Conservation (phyloP, 495 filamentous ascomycete species). For the Aspergillus hancockii region DNA sequence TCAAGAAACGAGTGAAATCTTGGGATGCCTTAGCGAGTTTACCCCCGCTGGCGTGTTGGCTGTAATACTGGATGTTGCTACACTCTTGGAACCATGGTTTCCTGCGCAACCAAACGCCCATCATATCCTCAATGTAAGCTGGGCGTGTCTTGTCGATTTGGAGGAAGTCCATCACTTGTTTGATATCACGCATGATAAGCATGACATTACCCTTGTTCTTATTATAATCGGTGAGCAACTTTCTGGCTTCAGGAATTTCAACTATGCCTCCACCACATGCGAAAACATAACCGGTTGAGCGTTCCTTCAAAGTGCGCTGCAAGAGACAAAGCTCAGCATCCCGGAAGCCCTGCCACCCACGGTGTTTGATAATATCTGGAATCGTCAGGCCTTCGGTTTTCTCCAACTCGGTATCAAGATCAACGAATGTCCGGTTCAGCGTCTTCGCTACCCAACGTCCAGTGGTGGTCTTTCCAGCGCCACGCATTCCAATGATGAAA, state of each 20-base stretch:
- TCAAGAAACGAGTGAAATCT: slow-evolving; percentile 80
- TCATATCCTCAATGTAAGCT: slow-evolving; percentile 92
- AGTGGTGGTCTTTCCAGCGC: slow-evolving; percentile 93
- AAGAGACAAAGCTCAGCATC: slow-evolving; percentile 77
- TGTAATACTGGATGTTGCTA: slow-evolving; percentile 94
- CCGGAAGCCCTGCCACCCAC: slow-evolving; percentile 89
- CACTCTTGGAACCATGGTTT: slow-evolving; percentile 91
- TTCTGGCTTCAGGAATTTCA: slow-evolving; percentile 79
- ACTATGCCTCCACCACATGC: slow-evolving; percentile 94
- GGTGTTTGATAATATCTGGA: slow-evolving; percentile 75
- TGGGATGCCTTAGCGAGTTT: slow-evolving; percentile 62
- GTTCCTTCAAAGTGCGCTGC: slow-evolving; percentile 68
- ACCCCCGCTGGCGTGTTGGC: slow-evolving; percentile 58
- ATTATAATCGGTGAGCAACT: slow-evolving; percentile 72
- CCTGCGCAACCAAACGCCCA: slow-evolving; percentile 86
- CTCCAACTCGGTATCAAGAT: slow-evolving; percentile 88
- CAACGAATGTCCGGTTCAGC: slow-evolving; percentile 75
- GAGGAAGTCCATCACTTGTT: slow-evolving; percentile 86
- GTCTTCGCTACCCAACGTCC: slow-evolving; percentile 78
- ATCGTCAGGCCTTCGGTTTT: slow-evolving; percentile 68
- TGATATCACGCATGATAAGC: slow-evolving; percentile 83
- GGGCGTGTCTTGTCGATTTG: slow-evolving; percentile 88
- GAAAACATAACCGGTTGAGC: slow-evolving; percentile 76
- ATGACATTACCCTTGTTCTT: slow-evolving; percentile 84
- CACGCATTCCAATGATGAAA: slow-evolving; percentile 96